Conservation (phyloP, 208 protist species). For the Crithidia sp. region DNA sequence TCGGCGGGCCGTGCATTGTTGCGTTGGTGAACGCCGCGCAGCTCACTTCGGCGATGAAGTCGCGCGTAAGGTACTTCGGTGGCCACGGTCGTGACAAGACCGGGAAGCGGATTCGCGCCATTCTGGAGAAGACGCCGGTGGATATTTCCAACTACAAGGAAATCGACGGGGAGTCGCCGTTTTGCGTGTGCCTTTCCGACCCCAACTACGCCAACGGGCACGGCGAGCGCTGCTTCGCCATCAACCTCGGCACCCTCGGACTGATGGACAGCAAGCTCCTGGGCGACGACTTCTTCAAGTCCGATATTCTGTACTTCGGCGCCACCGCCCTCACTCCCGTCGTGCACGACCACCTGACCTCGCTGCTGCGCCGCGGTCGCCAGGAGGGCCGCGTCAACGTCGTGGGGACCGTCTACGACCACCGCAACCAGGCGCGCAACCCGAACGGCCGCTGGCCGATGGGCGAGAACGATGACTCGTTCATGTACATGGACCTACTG, state of each 20-base stretch:
- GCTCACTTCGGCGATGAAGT: slow-evolving; percentile 10
- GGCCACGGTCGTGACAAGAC: slow-evolving; percentile 17
- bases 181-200: slow-evolving; percentile 27
- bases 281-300: slow-evolving; percentile 30
- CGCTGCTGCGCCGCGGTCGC: slow-evolving; percentile 25
- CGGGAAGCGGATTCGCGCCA: slow-evolving; percentile 10
- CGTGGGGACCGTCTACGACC: slow-evolving; percentile 39
- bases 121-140: slow-evolving; percentile 26
- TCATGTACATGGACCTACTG: slow-evolving; percentile 41
- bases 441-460: slow-evolving; percentile 30
- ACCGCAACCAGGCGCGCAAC: slow-evolving; percentile 26
- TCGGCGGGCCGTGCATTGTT: slow-evolving; percentile 34
- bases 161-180: slow-evolving; percentile 16
- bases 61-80: slow-evolving; percentile 29
- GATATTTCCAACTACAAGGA: slow-evolving; percentile 20
- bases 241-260: slow-evolving; percentile 29
- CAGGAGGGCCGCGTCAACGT: slow-evolving; percentile 30
- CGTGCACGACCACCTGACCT: slow-evolving; percentile 38
- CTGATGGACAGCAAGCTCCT: slow-evolving; percentile 9
- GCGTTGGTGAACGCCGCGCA: slow-evolving; percentile 29
- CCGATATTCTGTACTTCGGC: slow-evolving; percentile 34
- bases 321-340: slow-evolving; percentile 27
- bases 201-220: slow-evolving; percentile 29
- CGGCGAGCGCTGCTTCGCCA: slow-evolving; percentile 39
- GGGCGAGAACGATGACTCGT: slow-evolving; percentile 43